These are phyloP conservation scores for Backusella mclennaniae DNA, from an alignment of 192 early-diverging fungal species.

Conservation along the genomic window DNA sequence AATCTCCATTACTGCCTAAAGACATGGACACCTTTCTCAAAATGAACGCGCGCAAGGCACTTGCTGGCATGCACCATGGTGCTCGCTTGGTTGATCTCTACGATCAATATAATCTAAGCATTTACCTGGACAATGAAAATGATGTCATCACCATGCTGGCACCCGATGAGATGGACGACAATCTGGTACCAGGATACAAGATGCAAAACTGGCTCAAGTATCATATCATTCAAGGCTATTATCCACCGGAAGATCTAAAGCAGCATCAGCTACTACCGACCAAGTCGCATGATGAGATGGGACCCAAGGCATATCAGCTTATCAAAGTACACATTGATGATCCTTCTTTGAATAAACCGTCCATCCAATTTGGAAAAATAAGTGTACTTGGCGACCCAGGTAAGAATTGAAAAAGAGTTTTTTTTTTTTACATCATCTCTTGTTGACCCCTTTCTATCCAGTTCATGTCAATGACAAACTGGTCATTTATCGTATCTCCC, in stretches of 20 bases:
- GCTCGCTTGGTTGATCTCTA: constrained; percentile 58
- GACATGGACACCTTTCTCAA: constrained; percentile 2
- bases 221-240: constrained; percentile 60
- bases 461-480: constrained; percentile 51
- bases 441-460: background rate
- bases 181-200: constrained; percentile 5
- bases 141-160: constrained; percentile 63
- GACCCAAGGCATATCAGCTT: constrained; percentile 38
- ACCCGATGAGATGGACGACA: constrained; percentile 48
- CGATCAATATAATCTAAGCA: constrained; percentile 48
- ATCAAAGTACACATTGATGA: constrained; percentile 39
- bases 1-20: constrained; percentile 13
- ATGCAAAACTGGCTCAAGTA: constrained; percentile 59
- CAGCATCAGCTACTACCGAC: constrained; percentile 54
- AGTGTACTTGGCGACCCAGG: constrained; percentile 47
- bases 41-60: constrained; percentile 13
- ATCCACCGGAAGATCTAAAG: constrained; percentile 39
- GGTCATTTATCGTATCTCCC: constrained; percentile 60
- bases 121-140: constrained; percentile 57
- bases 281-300: constrained; percentile 48
- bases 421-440: too few relatives aligned
- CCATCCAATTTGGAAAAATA: constrained; percentile 51
- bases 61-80: constrained; percentile 62
- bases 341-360: constrained; percentile 6
- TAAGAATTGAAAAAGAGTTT: constrained; percentile 5